Evolutionary conservation across 192 early-diverging fungal genomes (phyloP).

Genomic region (Geosiphon pyriformis): DNA sequence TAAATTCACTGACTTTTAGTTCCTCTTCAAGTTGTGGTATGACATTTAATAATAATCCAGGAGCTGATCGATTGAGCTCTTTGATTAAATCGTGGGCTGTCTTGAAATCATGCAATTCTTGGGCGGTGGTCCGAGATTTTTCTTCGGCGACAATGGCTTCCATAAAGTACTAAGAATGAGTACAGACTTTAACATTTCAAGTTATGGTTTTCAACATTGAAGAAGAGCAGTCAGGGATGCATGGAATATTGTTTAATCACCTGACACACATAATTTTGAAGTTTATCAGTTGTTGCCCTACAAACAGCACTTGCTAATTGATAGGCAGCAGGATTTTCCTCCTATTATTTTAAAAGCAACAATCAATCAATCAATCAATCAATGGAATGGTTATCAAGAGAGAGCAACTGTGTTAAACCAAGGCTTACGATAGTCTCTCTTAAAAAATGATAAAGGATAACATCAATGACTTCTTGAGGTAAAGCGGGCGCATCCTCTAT

Average conservation of each 20-base stretch:
- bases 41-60: conserved; percentile 78
- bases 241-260: no score
- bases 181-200: no score
- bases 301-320: conserved; percentile 81
- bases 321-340: conserved; percentile 60
- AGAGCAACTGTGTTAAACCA: not conserved
- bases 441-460: conserved; percentile 73
- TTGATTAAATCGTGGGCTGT: conserved; percentile 74
- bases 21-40: conserved; percentile 94
- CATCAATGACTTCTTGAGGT: conserved; percentile 77
- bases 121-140: conserved; percentile 35
- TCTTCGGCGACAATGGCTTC: conserved; percentile 69
- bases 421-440: conserved; percentile 54
- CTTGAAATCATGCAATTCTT: conserved; percentile 53
- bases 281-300: conserved; percentile 60
- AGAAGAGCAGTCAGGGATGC: no score
- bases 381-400: not conserved
- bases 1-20: conserved; percentile 48
- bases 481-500: conserved; percentile 67
- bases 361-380: not conserved
- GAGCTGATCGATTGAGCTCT: conserved; percentile 70
- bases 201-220: no score
- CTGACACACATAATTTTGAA: conserved; percentile 90
- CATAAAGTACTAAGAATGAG: conserved; percentile 83
- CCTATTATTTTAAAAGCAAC: conserved; percentile 24